Percentiles rank a stretch among this genome's conserved stretches.
These are phyloP conservation scores for Russula dissimulans DNA, from an alignment of 768 basidiomycete species.

Conservation along the genomic window DNA sequence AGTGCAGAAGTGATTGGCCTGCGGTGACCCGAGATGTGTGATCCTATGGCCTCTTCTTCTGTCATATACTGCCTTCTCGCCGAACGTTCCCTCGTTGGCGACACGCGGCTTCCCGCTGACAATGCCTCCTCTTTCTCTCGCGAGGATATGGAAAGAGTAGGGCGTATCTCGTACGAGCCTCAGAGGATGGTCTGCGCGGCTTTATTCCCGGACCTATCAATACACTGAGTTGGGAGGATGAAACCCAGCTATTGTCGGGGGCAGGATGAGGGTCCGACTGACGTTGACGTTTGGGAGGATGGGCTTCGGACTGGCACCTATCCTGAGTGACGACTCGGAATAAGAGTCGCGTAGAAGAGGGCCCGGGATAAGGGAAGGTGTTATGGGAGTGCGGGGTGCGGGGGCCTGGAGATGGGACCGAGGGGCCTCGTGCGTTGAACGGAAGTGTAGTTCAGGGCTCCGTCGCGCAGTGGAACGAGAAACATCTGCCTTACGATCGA, in stretches of 20 bases:
- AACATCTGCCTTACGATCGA: not conserved
- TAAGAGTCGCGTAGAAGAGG: conserved; percentile 10
- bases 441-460: conserved; percentile 7
- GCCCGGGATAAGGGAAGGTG: conserved; percentile 2
- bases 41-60: not conserved
- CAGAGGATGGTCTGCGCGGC: conserved; percentile 9
- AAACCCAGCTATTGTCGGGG: conserved; percentile 11
- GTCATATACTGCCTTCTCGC: not conserved
- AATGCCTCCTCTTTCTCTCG: not conserved
- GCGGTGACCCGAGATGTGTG: not conserved
- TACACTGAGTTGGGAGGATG: not conserved
- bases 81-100: conserved; percentile 1
- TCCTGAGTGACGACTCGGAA: conserved; percentile 14
- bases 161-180: conserved; percentile 7
- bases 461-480: conserved; percentile 1
- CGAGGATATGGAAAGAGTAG: not conserved
- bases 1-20: not conserved
- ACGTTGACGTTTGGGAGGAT: conserved; percentile 9
- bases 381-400: conserved; percentile 4
- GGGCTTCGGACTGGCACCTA: not conserved
- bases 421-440: not conserved
- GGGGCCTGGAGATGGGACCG: conserved; percentile 5
- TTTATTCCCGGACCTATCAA: conserved; percentile 13
- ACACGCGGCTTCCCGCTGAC: not conserved
- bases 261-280: conserved; percentile 2